Base-by-base conservation (phyloP, 106 monocot species). In the Platanthera zijinensis region DNA sequence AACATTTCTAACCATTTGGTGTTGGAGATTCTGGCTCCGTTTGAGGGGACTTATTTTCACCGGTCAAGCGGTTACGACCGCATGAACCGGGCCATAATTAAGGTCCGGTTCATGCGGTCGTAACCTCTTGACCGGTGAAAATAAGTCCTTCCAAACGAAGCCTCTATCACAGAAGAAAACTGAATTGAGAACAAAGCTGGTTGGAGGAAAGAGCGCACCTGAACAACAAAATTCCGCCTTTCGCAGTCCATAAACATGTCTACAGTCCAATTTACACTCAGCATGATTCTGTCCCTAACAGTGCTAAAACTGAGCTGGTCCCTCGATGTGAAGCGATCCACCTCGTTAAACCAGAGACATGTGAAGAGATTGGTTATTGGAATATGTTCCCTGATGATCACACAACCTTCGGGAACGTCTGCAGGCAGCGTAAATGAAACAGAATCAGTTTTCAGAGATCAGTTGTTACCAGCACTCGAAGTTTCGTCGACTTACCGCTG, bases 371-470 rank as follows among this genome's bases (percentile, higher is more conserved):
- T 94, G 52, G 94, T 94, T 13, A 99, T 90, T 5, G 94, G 97
- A 13, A 77, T 88, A 67, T 99, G 97, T 76, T 99, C 94, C 86
- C 78, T 89, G n/a, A 99, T 88, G 69, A 99, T 94, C 30, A 99
- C 97, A 78, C 97, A 99, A 18, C 94, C 97, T 89, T 99, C 97
- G 57, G 97, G 97, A 21, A 94, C 94, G 88, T 99, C 94, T 99
- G 84, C 76, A 78, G 10, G 78, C 1, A 72, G n/a, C 5, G 50
- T 15, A 64, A 74, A 80, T 61, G 19, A 21, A 48, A 49, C 12
- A 53, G 48, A 39, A 4, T 66, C 45, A 32, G 62, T 32, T 22
- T 10, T 74, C 47, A 10, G 59, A 59, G 18, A 18, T 15, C 5
- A 59, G 18, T 7, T 59, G 59, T 39, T n/a, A 39, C 39, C 39